Evolutionary conservation across 2,329 filamentous ascomycete species (phyloP), one percentile per base, ranked within the genome.

Genomic region (Paracoccidioides brasiliensis): DNA sequence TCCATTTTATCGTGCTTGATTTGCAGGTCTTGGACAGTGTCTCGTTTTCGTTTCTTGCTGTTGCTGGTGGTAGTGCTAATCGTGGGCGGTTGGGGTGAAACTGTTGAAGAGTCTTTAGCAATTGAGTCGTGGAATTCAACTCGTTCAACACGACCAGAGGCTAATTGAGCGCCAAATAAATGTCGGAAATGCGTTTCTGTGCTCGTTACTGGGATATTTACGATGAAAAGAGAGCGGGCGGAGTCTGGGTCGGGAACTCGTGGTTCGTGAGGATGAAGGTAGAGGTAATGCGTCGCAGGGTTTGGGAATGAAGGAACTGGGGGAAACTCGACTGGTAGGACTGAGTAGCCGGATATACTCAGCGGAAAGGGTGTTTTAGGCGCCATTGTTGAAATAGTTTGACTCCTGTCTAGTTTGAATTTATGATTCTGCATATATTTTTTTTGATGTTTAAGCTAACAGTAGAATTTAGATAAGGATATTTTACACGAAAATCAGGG

Each of bases 141-240:
- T 53, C 75, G 77, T 69, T 95, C 88, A 50, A 97, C 86, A 49
- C 86, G 79, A 2, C 86, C 87, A 0, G 85, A 83, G 7, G 88
- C 86, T 0, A 96, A 78, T 14, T 94, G 80, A 0, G 79, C 76
- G 0, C 81, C 74, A 62, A 97, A 94, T 0, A 97, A 74, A 44
- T 83, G 77, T 46, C 88, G 83, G 44, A 97, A 78, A 64, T 90
- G 87, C 0, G 76, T 70, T 56, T 88, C 84, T 4, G 88, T 94
- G 57, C 88, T 84, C 67, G 96, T 90, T 59, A 85, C 77, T 5
- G 93, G 93, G 0, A 94, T 74, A 65, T 98, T 97, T 60, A 90
- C 86, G n/a, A 95, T 68, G 71, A 95, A 98, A 15, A 98, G 78
- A 58, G 87, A 90, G 63, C 90, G 84, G 14, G 81, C 75, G 63